phyloP scores from a whole-genome alignment of 805 yeast species.

The Torulaspora franciscae region DNA sequence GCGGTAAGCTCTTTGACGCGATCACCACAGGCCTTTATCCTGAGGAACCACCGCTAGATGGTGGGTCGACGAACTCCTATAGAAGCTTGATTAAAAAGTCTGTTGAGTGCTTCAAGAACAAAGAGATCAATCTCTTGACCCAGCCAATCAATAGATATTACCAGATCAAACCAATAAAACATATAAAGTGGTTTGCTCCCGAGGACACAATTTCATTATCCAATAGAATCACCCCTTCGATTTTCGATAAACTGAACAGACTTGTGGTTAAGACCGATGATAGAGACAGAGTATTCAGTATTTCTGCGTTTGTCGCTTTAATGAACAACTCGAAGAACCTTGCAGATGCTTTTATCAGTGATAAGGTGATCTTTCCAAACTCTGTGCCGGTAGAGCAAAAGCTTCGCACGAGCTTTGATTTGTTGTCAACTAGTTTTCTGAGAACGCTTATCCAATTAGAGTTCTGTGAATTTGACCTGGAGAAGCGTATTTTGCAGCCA shows the following conservation, averaged over 20 bases:
- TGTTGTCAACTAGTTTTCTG: constrained; percentile 51
- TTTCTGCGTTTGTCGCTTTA: constrained; percentile 26
- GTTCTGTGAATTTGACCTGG: constrained; percentile 39
- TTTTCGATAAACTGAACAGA: constrained; percentile 40
- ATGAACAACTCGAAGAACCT: constrained; percentile 32
- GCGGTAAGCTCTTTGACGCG: constrained; percentile 55
- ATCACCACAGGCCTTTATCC: constrained; percentile 58
- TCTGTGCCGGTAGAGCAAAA: constrained; percentile 30
- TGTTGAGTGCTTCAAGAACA: constrained; percentile 48
- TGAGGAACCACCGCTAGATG: constrained; percentile 64
- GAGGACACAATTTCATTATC: constrained; percentile 39
- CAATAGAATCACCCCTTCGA: constrained; percentile 51
- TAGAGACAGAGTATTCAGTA: constrained; percentile 27
- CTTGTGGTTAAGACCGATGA: constrained; percentile 31
- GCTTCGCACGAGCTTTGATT: constrained; percentile 45
- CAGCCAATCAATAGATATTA: constrained; percentile 76
- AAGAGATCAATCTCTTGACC: constrained; percentile 62
- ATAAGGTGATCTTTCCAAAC: constrained; percentile 31
- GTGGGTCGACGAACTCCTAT: constrained; percentile 55
- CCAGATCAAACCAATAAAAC: constrained; percentile 63
- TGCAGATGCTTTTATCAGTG: constrained; percentile 32
- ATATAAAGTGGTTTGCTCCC: constrained; percentile 52
- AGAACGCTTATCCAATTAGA: constrained; percentile 52
- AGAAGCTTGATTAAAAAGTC: constrained; percentile 47
- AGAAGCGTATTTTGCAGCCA: constrained; percentile 38